phyloP scores from a whole-genome alignment of 2,329 filamentous ascomycete genomes.

The Alternaria gaisen region DNA sequence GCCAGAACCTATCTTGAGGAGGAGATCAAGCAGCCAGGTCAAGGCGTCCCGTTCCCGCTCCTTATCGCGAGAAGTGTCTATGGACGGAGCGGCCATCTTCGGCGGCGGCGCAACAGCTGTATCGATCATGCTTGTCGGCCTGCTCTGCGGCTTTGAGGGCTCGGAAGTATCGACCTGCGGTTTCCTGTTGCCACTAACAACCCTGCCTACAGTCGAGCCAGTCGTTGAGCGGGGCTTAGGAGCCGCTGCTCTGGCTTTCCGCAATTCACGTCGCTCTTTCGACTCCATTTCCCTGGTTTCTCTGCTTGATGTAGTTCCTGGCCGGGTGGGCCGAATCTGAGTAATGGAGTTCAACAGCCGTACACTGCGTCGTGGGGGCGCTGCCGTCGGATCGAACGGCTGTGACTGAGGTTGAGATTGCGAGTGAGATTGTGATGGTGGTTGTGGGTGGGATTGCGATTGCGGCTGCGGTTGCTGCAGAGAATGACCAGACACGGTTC shows the following conservation, averaged over 20 bases:
- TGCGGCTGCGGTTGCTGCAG: slow-evolving; percentile 42
- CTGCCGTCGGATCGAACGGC: slow-evolving; percentile 52
- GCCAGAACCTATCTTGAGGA: slow-evolving; percentile 81
- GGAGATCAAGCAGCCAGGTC: slow-evolving; percentile 78
- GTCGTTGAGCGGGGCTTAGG: slow-evolving; percentile 71
- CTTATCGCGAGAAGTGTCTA: slow-evolving; percentile 71
- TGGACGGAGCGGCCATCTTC: slow-evolving; percentile 55
- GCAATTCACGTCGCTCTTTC: slow-evolving; percentile 75
- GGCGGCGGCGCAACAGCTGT: slow-evolving; percentile 30
- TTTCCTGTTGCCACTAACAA: slow-evolving; percentile 91
- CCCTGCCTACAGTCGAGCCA: slow-evolving; percentile 78
- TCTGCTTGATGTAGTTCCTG: slow-evolving; percentile 64
- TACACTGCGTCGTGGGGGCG: slow-evolving; percentile 56
- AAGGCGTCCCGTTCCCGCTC: slow-evolving; percentile 83
- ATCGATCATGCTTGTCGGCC: slow-evolving; percentile 48
- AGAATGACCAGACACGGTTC: slow-evolving; percentile 87
- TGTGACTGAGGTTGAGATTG: slow-evolving; percentile 36
- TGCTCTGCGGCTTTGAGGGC: slow-evolving; percentile 69
- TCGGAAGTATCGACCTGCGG: slow-evolving; percentile 72
- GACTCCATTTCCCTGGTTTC: slow-evolving; percentile 61
- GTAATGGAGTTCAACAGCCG: slow-evolving; percentile 57
- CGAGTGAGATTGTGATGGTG: background rate
- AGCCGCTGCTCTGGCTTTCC: slow-evolving; percentile 81
- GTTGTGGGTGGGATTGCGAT: background rate
- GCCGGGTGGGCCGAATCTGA: slow-evolving; percentile 71